Conservation (phyloP, 345 rosid species). For the Erysimum cheiranthoides region DNA sequence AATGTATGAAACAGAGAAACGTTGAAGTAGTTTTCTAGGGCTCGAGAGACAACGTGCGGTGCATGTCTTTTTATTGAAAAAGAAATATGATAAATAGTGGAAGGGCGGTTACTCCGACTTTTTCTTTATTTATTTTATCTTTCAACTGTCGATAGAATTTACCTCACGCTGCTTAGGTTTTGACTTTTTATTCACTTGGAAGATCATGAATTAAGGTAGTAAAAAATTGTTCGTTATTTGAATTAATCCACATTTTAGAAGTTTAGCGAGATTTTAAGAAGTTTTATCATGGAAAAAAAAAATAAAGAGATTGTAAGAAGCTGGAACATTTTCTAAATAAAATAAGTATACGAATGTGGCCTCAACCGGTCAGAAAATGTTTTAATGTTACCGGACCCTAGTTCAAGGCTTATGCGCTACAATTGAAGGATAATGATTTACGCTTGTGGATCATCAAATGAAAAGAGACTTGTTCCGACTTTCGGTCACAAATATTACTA, state of each 20-base stretch:
- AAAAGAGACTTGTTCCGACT: too few species aligned
- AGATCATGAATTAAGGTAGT: neutral
- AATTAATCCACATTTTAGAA: neutral
- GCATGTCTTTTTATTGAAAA: constrained; percentile 22
- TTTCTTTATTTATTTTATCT: constrained; percentile 17
- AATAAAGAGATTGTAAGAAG: too few species aligned
- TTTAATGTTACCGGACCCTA: neutral
- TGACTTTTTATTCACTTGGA: neutral
- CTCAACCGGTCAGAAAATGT: neutral
- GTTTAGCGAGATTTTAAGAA: neutral
- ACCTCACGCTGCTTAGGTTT: constrained; percentile 5
- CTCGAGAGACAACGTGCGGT: constrained; percentile 42
- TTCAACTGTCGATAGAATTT: constrained; percentile 6
- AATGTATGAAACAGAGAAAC: constrained; percentile 38
- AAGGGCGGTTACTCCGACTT: constrained; percentile 32
- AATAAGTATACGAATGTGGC: neutral
- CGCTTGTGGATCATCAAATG: neutral
- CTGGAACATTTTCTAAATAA: neutral
- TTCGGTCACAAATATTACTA: neutral
- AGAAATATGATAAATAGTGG: neutral
- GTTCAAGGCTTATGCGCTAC: neutral
- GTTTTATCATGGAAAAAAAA: too few species aligned
- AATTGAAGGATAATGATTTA: neutral
- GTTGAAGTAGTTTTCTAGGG: constrained; percentile 41
- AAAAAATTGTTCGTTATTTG: neutral